phyloP scores from a whole-genome alignment of 2,329 filamentous ascomycete species.

The Zarea fungicola region DNA sequence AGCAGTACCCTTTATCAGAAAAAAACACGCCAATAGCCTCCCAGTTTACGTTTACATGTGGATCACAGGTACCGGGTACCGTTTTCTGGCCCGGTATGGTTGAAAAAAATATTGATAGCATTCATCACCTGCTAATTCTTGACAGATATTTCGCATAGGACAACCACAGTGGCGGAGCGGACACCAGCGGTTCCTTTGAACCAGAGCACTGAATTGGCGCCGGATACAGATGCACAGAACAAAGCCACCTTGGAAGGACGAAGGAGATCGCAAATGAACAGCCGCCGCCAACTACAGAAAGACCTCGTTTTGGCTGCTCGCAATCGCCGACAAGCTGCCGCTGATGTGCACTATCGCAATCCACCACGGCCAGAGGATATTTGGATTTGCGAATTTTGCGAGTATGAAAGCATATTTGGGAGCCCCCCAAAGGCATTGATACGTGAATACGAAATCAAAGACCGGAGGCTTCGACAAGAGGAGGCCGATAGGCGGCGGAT shows the following conservation, averaged over 20 bases:
- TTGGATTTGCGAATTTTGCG: constrained; percentile 98
- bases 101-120: too few relatives aligned
- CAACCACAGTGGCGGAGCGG: constrained; percentile 18
- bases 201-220: not conserved
- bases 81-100: constrained; percentile 64
- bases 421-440: constrained; percentile 78
- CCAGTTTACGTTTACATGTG: constrained; percentile 95
- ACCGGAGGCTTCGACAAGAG: constrained; percentile 75
- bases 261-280: constrained; percentile 44
- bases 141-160: constrained; percentile 16
- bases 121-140: not conserved
- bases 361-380: constrained; percentile 66
- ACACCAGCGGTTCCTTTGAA: not conserved
- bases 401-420: constrained; percentile 96
- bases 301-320: constrained; percentile 71
- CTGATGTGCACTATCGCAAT: constrained; percentile 70
- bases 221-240: constrained; percentile 12
- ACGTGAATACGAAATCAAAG: constrained; percentile 89
- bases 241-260: not conserved
- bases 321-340: constrained; percentile 70
- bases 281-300: constrained; percentile 61
- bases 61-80: constrained; percentile 78
- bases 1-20: constrained; percentile 69
- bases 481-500: constrained; percentile 80
- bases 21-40: constrained; percentile 66